These are phyloP conservation scores for Pythium biforme DNA, from an alignment of 352 stramenopile genomes.

Conservation along the genomic window DNA sequence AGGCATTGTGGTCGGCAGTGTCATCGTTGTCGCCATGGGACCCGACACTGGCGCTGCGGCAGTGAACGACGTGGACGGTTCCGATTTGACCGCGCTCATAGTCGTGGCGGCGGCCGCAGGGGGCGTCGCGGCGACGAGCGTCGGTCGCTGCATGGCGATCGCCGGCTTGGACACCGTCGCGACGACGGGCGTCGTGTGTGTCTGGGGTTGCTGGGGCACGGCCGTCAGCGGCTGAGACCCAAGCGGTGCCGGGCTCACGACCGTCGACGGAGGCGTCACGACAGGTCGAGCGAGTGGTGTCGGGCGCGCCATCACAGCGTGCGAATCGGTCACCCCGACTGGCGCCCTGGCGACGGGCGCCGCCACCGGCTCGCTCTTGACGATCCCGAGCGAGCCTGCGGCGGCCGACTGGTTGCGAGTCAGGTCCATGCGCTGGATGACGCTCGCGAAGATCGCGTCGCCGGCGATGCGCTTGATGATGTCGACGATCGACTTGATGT, in stretches of 20 bases:
- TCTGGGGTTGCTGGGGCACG: background rate
- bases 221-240: background rate
- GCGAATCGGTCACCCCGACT: background rate
- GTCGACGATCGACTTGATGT: slow-evolving; percentile 87
- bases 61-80: slow-evolving; percentile 6
- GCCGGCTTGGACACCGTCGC: background rate
- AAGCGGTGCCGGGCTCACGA: background rate
- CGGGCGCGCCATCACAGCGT: background rate
- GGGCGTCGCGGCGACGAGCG: slow-evolving; percentile 18
- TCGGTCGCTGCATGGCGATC: slow-evolving; percentile 28
- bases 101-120: background rate
- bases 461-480: slow-evolving; percentile 86
- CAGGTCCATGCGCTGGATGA: slow-evolving; percentile 85
- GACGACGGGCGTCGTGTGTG: background rate
- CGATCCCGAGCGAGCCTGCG: slow-evolving; percentile 32
- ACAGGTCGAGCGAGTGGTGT: slow-evolving; percentile 6
- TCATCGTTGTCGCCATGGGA: background rate
- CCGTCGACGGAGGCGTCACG: background rate
- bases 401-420: slow-evolving; percentile 52
- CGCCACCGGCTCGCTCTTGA: slow-evolving; percentile 23
- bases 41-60: too few relatives aligned
- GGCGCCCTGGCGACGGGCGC: background rate
- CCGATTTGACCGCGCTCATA: slow-evolving; percentile 12
- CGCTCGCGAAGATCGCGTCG: slow-evolving; percentile 73
- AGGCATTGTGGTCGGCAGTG: background rate